Percentiles rank a stretch among this genome's conserved stretches.
Conservation (phyloP, 768 basidiomycete species). For the Trametes coccinea region DNA sequence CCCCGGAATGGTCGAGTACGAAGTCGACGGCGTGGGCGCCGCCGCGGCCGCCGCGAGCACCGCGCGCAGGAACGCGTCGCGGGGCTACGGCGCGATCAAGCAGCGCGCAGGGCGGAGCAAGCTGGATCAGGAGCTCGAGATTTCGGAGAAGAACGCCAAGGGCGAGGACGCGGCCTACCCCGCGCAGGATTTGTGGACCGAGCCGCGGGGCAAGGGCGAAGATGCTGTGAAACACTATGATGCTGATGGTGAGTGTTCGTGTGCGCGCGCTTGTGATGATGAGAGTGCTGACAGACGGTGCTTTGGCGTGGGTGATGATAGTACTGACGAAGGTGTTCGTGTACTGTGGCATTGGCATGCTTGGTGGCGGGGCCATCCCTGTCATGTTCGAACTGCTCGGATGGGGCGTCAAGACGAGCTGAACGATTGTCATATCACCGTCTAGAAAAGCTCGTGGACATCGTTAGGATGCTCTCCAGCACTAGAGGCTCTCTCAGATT, state of each 20-base stretch:
- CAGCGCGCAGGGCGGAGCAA: constrained; percentile 10
- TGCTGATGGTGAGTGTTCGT: constrained; percentile 68
- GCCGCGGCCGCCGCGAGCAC: constrained; percentile 21
- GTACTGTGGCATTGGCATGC: constrained; percentile 80
- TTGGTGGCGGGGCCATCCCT: constrained; percentile 64
- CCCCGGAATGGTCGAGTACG: constrained; percentile 38
- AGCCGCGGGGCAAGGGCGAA: neutral
- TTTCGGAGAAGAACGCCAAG: constrained; percentile 5
- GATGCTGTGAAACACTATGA: constrained; percentile 70
- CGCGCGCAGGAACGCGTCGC: constrained; percentile 16
- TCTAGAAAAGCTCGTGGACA: neutral
- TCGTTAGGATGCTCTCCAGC: neutral
- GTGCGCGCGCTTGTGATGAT: neutral
- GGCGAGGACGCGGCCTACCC: constrained; percentile 2
- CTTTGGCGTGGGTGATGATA: constrained; percentile 29
- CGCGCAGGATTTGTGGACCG: constrained; percentile 8
- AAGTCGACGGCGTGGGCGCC: constrained; percentile 26
- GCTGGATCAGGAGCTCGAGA: constrained; percentile 2
- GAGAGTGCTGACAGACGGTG: neutral
- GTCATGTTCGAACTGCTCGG: constrained; percentile 66
- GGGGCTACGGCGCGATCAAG: constrained; percentile 14
- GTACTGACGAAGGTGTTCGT: constrained; percentile 90
- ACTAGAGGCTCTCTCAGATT: too few relatives aligned
- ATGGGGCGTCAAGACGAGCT: constrained; percentile 52
- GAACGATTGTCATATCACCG: neutral